Base-by-base conservation (phyloP, 441 rosid genomes). In the Adansonia grandidieri region DNA sequence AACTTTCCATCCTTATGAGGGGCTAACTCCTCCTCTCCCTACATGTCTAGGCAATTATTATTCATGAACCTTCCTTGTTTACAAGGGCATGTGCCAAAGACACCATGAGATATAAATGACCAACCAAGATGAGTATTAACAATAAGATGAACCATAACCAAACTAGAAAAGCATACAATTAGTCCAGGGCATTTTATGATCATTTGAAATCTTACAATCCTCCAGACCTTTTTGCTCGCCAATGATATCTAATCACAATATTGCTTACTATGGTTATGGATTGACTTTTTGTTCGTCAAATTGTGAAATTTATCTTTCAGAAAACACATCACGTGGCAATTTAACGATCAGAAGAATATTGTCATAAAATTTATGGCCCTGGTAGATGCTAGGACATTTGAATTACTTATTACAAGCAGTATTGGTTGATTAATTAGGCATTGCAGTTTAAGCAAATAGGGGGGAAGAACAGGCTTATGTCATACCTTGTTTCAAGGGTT, bases 1-100 rank as follows among this genome's bases (percentile, higher is more conserved):
- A 69, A 69, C 73, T 40, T 22, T 69, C 58, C 57, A 66, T 66
- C 32, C 28, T 64, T 64, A 11, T 5, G 73, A 20, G 37, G 73
- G 56, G 71, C 32, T 11, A 47, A 68, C 73, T 20, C 71, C 24
- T 40, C 28, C 28, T 9, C 32, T 42, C 28, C 17, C 9, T 37
- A 42, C 9, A 45, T 45, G 28, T 47, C 37, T 32, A 70, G 74
- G 74, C 19, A 48, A 24, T 70, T 70, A 70, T 6, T 70, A 13
- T 50, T n/a, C 20, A 50, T 69, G 44, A 50, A 50, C 20, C 60
- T 70, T 48, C 44, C 73, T 50, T 50, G 74, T 24, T 70, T 24
- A 22, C 74, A 0, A 70, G 58, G 73, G 74, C 60, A 50, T 20
- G 3, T 20, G 37, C 74, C 20, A 70, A 70, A 50, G 42, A 22